Base-by-base conservation (phyloP, 192 early-diverging fungal species). In the Backusella tarrabulga region DNA sequence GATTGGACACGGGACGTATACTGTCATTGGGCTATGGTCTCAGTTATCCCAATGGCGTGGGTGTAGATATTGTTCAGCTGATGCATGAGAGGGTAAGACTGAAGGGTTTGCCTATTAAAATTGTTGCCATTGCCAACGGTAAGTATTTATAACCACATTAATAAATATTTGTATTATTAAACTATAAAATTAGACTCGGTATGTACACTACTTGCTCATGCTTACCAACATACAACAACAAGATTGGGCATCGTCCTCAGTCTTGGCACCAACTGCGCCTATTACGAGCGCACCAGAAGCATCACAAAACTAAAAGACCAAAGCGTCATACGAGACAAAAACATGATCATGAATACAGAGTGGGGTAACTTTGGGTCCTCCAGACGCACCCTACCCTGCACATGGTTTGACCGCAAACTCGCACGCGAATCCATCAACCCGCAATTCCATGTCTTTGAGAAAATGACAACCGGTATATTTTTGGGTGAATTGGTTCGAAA, bases 261-360 rank as follows among this genome's bases (percentile, higher is more conserved):
- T 74, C 94, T 95, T n/a, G 97, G 97, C 42, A 96, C 95, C 73
- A 98, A 97, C 75, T 94, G 95, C 67, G 95, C 79, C 72, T 88
- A 90, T 92, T 94, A 90, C 80, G 89, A 90, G 71, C 63, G 63
- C 17, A 76, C 46, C 42, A 75, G 69, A 44, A 87, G 80, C 79
- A 85, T 80, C 78, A 85, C 85, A 54, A 83, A 81, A 34, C 60
- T 84, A 34, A 42, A 77, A 8, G 67, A 80, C 40, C 32, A 71
- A 3, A 41, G 26, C 17, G 35, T 56, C 32, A 34, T 76, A 19
- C 8, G 29, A 26, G 79, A 83, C 60, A 29, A 40, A 29, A 90
- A 91, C 68, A 96, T 98, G 94, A 89, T 96, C 73, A 91, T 98
- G 85, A 98, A 97, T 84, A 95, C 90, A 67, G 97, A 98, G 79